Conservation (phyloP, 345 rosid genomes). For the Citrus australasica region DNA sequence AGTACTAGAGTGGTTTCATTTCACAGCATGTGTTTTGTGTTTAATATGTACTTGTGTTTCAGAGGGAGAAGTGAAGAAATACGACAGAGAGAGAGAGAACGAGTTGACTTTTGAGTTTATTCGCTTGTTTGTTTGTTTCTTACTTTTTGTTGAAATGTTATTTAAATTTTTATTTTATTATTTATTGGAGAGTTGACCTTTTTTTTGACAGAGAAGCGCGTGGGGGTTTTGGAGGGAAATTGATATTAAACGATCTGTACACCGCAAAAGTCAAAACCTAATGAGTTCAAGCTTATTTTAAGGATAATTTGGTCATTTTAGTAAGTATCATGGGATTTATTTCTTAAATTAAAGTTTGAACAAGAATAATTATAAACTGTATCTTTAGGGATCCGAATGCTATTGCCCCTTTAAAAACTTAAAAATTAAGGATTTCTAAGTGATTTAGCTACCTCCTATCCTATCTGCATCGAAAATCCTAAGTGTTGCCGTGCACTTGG, state of each 20-base stretch:
- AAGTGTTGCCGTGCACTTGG: too few species aligned
- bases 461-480: too few species aligned
- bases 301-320: too few species aligned
- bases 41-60: neutral
- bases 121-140: conserved; percentile 4
- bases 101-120: conserved; percentile 37
- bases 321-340: too few species aligned
- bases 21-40: neutral
- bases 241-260: neutral
- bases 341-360: too few species aligned
- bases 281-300: neutral
- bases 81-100: conserved; percentile 15
- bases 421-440: too few species aligned
- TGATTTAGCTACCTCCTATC: too few species aligned
- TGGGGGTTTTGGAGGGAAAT: neutral
- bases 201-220: neutral
- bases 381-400: too few species aligned
- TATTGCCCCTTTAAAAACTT: too few species aligned
- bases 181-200: neutral
- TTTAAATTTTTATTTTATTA: too few species aligned
- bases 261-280: neutral
- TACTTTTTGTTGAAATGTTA: neutral
- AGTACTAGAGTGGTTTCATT: neutral
- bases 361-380: too few species aligned
- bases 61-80: neutral